Conservation (phyloP, 2,329 filamentous ascomycete genomes). For the Penicillium sp. region DNA sequence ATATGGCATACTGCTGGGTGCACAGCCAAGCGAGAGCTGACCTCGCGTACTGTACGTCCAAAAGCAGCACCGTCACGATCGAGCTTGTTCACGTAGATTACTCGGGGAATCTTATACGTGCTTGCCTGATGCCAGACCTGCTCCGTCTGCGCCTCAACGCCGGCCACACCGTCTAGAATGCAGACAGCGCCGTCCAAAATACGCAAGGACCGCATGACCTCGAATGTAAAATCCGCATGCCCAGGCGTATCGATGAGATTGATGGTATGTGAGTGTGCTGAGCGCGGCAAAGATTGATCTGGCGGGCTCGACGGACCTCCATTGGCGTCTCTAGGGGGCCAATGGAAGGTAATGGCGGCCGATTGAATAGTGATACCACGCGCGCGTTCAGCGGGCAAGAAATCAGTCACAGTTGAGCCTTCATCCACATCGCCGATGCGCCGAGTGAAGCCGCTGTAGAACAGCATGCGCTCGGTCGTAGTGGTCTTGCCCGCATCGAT, state of each 20-base stretch:
- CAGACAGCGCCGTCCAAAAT: constrained; percentile 89
- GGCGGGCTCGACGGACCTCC: constrained; percentile 15
- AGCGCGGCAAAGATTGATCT: constrained; percentile 45
- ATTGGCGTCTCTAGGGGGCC: constrained; percentile 57
- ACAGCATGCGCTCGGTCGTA: constrained; percentile 98
- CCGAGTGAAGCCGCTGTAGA: constrained; percentile 84
- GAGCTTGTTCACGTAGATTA: constrained; percentile 79
- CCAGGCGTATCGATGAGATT: constrained; percentile 96
- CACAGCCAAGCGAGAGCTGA: constrained; percentile 69
- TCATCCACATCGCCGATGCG: constrained; percentile 93
- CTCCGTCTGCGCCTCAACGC: constrained; percentile 94
- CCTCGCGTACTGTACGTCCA: constrained; percentile 76
- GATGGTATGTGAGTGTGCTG: constrained; percentile 60
- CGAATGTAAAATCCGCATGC: constrained; percentile 95
- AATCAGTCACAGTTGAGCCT: constrained; percentile 95
- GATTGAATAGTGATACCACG: constrained; percentile 97
- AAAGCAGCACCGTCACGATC: constrained; percentile 79
- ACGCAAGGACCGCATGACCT: constrained; percentile 83
- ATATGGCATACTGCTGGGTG: constrained; percentile 93
- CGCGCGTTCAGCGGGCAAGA: constrained; percentile 84
- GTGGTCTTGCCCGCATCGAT: constrained; percentile 99
- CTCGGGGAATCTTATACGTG: constrained; percentile 74
- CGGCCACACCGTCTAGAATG: constrained; percentile 85
- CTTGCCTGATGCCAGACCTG: constrained; percentile 91
- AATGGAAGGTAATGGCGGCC: constrained; percentile 89